Evolutionary conservation across 495 filamentous ascomycete species (phyloP).

Genomic region (Penicillium lividum): DNA sequence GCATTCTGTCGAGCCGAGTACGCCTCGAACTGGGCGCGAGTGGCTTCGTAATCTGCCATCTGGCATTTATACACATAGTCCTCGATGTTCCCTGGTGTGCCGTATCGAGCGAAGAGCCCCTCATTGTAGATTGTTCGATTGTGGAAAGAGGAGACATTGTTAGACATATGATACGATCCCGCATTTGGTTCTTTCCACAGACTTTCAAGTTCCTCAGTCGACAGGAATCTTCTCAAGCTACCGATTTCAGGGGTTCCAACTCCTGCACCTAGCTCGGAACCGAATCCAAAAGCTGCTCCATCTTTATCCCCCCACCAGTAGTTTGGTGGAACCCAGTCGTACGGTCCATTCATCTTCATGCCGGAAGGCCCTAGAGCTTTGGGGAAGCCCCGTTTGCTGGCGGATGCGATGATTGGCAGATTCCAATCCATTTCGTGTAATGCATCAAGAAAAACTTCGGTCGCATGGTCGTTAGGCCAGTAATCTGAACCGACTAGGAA

Average conservation of each 20-base stretch:
- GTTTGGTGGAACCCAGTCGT: conserved; percentile 66
- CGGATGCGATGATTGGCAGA: conserved; percentile 58
- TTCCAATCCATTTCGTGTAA: conserved; percentile 56
- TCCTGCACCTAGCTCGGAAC: conserved; percentile 60
- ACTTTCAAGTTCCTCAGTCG: conserved; percentile 46
- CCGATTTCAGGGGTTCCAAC: conserved; percentile 60
- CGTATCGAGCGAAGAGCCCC: conserved; percentile 54
- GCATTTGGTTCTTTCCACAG: conserved; percentile 58
- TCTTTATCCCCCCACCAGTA: conserved; percentile 59
- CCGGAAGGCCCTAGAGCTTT: conserved; percentile 53
- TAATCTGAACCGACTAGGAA: conserved; percentile 64
- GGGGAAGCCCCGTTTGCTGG: conserved; percentile 56
- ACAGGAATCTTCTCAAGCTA: conserved; percentile 57
- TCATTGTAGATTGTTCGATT: conserved; percentile 58
- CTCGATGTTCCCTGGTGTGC: conserved; percentile 49
- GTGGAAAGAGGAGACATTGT: conserved; percentile 52
- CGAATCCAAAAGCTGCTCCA: conserved; percentile 64
- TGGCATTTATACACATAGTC: conserved; percentile 59
- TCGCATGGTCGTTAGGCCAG: conserved; percentile 60
- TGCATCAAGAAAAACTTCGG: conserved; percentile 50
- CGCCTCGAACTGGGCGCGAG: conserved; percentile 59
- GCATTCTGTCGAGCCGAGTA: conserved; percentile 54
- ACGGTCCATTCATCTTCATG: conserved; percentile 68
- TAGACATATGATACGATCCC: conserved; percentile 60
- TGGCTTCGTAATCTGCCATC: conserved; percentile 65